Percentiles rank a stretch among this genome's conserved stretches.
These are phyloP conservation scores for Candida ficus DNA, from an alignment of 805 yeast species.

Conservation along the genomic window DNA sequence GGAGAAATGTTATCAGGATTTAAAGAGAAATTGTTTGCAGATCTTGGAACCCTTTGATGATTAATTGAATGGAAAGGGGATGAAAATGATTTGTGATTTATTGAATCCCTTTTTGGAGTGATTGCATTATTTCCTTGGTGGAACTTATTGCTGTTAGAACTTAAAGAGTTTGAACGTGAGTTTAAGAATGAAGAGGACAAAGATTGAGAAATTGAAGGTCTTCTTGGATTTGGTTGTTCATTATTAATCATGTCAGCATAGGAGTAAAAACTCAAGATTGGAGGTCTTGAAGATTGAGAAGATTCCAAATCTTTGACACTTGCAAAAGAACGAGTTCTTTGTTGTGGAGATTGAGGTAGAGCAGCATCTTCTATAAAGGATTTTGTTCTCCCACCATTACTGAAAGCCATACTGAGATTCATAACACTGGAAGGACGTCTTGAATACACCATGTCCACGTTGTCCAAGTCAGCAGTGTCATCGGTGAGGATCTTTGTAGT, in stretches of 20 bases:
- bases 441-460: conserved; percentile 65
- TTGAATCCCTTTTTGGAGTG: conserved; percentile 21
- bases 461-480: conserved; percentile 52
- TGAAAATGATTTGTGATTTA: conserved; percentile 21
- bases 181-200: conserved; percentile 30
- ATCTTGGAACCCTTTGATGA: conserved; percentile 14
- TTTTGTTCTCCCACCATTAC: conserved; percentile 28
- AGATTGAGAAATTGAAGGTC: conserved; percentile 51
- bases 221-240: conserved; percentile 49
- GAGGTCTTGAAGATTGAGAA: conserved; percentile 19
- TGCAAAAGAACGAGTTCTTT: conserved; percentile 22
- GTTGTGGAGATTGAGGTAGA: conserved; percentile 18
- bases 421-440: conserved; percentile 54
- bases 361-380: conserved; percentile 17
- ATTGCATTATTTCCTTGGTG: conserved; percentile 15
- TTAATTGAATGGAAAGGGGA: conserved; percentile 29
- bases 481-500: conserved; percentile 61
- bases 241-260: conserved; percentile 75
- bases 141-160: conserved; percentile 12
- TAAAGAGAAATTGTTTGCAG: conserved; percentile 17
- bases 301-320: conserved; percentile 19
- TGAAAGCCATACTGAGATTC: conserved; percentile 26
- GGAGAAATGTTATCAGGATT: conserved; percentile 20
- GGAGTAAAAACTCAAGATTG: conserved; percentile 49
- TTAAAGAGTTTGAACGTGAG: conserved; percentile 16